Evolutionary conservation across 2,329 filamentous ascomycete genomes (phyloP).

Genomic region (Metarhizium robertsii): DNA sequence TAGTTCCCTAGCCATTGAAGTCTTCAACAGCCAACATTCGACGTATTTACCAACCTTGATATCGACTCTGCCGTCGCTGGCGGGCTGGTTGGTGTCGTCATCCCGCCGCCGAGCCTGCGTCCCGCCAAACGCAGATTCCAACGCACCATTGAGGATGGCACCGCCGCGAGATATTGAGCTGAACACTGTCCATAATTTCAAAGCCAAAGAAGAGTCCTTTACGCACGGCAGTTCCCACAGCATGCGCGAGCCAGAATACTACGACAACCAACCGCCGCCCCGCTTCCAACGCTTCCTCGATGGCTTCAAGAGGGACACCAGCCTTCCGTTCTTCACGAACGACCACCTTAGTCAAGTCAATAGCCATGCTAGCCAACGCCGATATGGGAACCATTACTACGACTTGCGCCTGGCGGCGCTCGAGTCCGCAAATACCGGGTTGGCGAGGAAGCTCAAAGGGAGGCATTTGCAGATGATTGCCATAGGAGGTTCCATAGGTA

Average conservation of each 20-base stretch:
- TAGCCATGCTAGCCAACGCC: constrained; percentile 7
- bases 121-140: background rate
- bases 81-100: background rate
- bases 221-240: constrained; percentile 40
- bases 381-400: constrained; percentile 38
- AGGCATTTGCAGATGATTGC: constrained; percentile 96
- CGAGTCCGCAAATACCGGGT: constrained; percentile 65
- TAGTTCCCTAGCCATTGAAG: background rate
- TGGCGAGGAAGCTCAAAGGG: constrained; percentile 70
- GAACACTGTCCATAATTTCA: constrained; percentile 46
- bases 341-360: constrained; percentile 29
- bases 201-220: constrained; percentile 48
- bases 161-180: constrained; percentile 40
- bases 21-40: background rate
- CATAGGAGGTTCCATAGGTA: constrained; percentile 83
- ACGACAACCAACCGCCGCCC: constrained; percentile 27
- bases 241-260: constrained; percentile 41
- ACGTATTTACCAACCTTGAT: background rate
- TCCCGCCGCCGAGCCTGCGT: background rate
- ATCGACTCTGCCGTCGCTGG: background rate
- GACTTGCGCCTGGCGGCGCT: constrained; percentile 51
- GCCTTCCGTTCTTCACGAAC: constrained; percentile 36
- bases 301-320: constrained; percentile 54
- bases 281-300: constrained; percentile 41
- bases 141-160: constrained; percentile 24